phyloP scores from a whole-genome alignment of 805 yeast species.

The Hagleromyces aurorensis region DNA sequence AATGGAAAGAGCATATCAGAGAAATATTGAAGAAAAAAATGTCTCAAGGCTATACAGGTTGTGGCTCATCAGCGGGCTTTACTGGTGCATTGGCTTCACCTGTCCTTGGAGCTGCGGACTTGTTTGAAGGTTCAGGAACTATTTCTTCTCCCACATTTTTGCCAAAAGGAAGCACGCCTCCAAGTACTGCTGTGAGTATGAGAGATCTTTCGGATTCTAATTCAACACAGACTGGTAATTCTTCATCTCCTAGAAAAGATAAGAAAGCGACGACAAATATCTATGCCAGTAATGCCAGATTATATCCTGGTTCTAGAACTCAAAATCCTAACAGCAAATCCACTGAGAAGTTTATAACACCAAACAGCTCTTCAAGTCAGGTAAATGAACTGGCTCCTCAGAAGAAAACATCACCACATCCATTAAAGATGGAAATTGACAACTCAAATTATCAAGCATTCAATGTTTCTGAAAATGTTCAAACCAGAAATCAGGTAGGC shows the following conservation, averaged over 20 bases:
- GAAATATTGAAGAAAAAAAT: conserved; percentile 47
- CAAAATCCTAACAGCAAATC: too few relatives aligned
- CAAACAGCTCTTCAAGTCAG: conserved; percentile 2
- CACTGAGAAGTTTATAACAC: conserved; percentile 1
- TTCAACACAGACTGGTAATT: neutral
- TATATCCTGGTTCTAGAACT: too few relatives aligned
- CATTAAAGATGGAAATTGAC: too few relatives aligned
- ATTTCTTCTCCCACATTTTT: conserved; percentile 12
- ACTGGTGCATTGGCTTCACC: conserved; percentile 53
- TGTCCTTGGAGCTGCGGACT: conserved; percentile 32
- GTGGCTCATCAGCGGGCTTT: conserved; percentile 62
- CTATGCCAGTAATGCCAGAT: too few relatives aligned
- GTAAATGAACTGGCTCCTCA: too few relatives aligned
- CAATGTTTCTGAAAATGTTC: too few relatives aligned
- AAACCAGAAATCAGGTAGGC: too few relatives aligned
- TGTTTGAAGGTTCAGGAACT: conserved; percentile 23
- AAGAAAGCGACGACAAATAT: too few relatives aligned
- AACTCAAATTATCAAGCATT: too few relatives aligned
- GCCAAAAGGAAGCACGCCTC: conserved; percentile 6
- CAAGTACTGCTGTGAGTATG: neutral
- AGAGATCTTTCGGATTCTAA: too few relatives aligned
- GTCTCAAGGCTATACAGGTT: conserved; percentile 60
- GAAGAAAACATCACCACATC: too few relatives aligned
- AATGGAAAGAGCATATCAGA: conserved; percentile 54
- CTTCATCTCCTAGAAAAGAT: neutral